phyloP scores from a whole-genome alignment of 805 yeast genomes.

The Wickerhamomyces tratensis region DNA sequence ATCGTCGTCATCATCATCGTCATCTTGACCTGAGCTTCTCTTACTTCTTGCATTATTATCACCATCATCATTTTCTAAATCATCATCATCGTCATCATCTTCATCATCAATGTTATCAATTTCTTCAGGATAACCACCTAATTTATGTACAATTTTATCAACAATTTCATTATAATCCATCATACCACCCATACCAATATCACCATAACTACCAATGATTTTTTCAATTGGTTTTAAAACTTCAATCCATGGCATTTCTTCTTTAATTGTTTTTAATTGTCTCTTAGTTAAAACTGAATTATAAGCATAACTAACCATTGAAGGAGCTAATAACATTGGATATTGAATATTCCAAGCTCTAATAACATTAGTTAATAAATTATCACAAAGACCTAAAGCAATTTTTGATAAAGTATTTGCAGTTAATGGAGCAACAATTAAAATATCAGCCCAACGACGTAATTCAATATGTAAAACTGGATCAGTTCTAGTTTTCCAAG shows the following conservation, averaged over 20 bases:
- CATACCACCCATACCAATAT: slow-evolving; percentile 99
- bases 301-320: slow-evolving; percentile 91
- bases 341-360: slow-evolving; percentile 93
- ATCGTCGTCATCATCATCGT: slow-evolving; percentile 30
- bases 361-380: slow-evolving; percentile 78
- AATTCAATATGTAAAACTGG: slow-evolving; percentile 93
- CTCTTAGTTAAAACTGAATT: slow-evolving; percentile 81
- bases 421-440: slow-evolving; percentile 88
- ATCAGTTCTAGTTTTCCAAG: slow-evolving; percentile 76
- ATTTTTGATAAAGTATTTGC: slow-evolving; percentile 90
- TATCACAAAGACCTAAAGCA: slow-evolving; percentile 87
- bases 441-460: slow-evolving; percentile 93
- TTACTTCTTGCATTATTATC: slow-evolving; percentile 31
- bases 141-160: slow-evolving; percentile 66
- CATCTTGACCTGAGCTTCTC: slow-evolving; percentile 20
- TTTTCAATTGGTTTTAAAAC: slow-evolving; percentile 92
- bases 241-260: slow-evolving; percentile 93
- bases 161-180: slow-evolving; percentile 95
- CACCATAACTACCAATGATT: slow-evolving; percentile 88
- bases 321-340: slow-evolving; percentile 88
- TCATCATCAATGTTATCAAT: slow-evolving; percentile 40
- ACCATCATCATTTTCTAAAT: slow-evolving; percentile 29
- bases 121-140: slow-evolving; percentile 52
- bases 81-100: slow-evolving; percentile 32
- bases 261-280: slow-evolving; percentile 66